These are phyloP conservation scores for Fusarium continuum DNA, from an alignment of 2,329 filamentous ascomycete genomes.

Conservation along the genomic window DNA sequence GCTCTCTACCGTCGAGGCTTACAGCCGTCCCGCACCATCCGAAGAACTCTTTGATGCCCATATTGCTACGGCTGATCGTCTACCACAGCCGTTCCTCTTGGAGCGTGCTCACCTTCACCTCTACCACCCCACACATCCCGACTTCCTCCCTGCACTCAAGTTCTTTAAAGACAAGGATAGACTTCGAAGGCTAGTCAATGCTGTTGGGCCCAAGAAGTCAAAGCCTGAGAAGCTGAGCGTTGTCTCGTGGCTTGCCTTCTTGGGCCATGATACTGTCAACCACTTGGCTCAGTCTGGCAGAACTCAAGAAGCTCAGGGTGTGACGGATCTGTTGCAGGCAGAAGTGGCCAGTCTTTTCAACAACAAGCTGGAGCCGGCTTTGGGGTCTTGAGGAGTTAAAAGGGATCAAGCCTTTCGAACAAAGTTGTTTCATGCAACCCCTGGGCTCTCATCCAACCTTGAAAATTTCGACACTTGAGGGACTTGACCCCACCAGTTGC, in stretches of 20 bases:
- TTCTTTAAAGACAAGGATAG: conserved; percentile 53
- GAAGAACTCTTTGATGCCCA: conserved; percentile 63
- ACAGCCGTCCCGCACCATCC: conserved; percentile 56
- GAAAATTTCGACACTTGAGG: too few relatives aligned
- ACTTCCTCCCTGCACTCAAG: conserved; percentile 56
- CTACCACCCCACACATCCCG: conserved; percentile 62
- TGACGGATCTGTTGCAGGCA: conserved; percentile 51
- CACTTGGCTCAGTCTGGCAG: conserved; percentile 54
- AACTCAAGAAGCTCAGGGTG: conserved; percentile 52
- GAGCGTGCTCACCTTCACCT: conserved; percentile 64
- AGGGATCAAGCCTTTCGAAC: too few relatives aligned
- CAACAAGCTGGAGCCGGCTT: conserved; percentile 36
- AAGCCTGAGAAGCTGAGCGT: conserved; percentile 44
- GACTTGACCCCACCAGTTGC: too few relatives aligned
- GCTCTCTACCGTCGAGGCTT: conserved; percentile 61
- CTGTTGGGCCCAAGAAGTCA: conserved; percentile 39
- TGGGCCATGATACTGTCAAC: conserved; percentile 59
- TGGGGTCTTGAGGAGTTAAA: not conserved
- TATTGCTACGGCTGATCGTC: conserved; percentile 55
- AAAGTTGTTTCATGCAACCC: too few relatives aligned
- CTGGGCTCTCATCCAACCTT: too few relatives aligned
- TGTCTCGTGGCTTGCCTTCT: conserved; percentile 50
- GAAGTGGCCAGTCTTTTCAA: conserved; percentile 48
- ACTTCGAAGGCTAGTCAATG: conserved; percentile 43
- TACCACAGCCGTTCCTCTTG: conserved; percentile 51